Conservation (phyloP, 1,284 basidiomycete genomes). For the Cutaneotrichosporon sp. region DNA sequence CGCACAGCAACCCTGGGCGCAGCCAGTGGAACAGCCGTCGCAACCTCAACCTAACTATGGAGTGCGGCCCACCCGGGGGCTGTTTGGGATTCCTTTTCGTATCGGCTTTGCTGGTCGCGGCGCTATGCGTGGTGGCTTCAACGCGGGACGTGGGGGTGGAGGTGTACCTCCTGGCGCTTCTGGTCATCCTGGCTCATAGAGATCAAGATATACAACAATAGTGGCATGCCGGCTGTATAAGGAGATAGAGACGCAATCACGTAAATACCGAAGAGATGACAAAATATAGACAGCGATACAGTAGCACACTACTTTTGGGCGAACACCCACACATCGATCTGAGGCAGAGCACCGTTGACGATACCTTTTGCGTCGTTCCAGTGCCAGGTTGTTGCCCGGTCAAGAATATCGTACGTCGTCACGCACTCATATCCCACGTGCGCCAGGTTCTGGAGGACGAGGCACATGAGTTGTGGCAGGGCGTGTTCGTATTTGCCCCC, state of each 20-base stretch:
- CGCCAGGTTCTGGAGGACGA: neutral
- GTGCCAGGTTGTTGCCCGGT: neutral
- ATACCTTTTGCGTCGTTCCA: neutral
- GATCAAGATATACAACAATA: neutral
- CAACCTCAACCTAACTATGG: neutral
- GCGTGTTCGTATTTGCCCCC: neutral
- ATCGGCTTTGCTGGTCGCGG: constrained; percentile 21
- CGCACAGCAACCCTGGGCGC: neutral
- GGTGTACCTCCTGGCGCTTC: neutral
- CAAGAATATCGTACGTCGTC: neutral
- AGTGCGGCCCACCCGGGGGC: neutral
- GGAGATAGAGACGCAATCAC: too few relatives aligned
- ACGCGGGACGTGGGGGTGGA: neutral
- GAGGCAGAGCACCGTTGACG: neutral
- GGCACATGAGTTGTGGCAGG: neutral
- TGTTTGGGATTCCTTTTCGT: constrained; percentile 4
- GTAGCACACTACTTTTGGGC: neutral
- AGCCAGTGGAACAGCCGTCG: neutral
- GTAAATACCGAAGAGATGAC: too few relatives aligned
- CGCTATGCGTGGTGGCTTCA: constrained; percentile 5
- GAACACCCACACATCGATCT: neutral
- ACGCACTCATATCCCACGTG: neutral
- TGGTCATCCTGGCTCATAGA: neutral
- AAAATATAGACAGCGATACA: too few relatives aligned
- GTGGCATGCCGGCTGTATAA: neutral